Conservation (phyloP, 2,329 filamentous ascomycete species). For the Colletotrichum scovillei region DNA sequence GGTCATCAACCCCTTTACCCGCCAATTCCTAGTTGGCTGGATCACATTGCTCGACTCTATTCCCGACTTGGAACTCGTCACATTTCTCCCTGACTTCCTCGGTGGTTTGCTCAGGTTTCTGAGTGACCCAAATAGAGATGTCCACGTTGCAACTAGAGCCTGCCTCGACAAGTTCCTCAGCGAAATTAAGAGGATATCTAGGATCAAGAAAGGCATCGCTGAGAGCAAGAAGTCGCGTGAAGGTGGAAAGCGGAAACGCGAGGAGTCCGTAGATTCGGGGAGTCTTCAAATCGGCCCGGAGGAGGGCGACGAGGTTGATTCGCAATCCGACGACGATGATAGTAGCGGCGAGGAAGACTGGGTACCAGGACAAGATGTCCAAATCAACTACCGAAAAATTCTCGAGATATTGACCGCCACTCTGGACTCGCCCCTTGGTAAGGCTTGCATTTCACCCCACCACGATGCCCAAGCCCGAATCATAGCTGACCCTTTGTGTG, state of each 20-base stretch:
- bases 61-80: conserved; percentile 93
- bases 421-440: conserved; percentile 83
- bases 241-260: conserved; percentile 76
- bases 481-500: conserved; percentile 12
- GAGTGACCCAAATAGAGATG: conserved; percentile 90
- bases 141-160: conserved; percentile 91
- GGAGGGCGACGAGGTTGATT: conserved; percentile 70
- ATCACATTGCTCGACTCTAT: conserved; percentile 95
- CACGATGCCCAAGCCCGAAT: background rate
- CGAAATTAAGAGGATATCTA: conserved; percentile 94
- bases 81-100: conserved; percentile 91
- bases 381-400: conserved; percentile 92
- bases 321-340: conserved; percentile 67
- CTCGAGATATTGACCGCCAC: conserved; percentile 92
- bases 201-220: conserved; percentile 90
- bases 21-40: conserved; percentile 96
- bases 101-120: conserved; percentile 91
- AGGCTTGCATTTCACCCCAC: conserved; percentile 34
- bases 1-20: conserved; percentile 93
- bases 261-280: conserved; percentile 75
- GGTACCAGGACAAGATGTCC: conserved; percentile 96
- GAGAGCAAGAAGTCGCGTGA: conserved; percentile 82
- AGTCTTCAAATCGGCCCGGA: conserved; percentile 70
- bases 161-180: conserved; percentile 90
- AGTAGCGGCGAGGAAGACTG: conserved; percentile 87